Conservation (phyloP, 78 protist genomes). For the Creolimax fragrantissima region DNA sequence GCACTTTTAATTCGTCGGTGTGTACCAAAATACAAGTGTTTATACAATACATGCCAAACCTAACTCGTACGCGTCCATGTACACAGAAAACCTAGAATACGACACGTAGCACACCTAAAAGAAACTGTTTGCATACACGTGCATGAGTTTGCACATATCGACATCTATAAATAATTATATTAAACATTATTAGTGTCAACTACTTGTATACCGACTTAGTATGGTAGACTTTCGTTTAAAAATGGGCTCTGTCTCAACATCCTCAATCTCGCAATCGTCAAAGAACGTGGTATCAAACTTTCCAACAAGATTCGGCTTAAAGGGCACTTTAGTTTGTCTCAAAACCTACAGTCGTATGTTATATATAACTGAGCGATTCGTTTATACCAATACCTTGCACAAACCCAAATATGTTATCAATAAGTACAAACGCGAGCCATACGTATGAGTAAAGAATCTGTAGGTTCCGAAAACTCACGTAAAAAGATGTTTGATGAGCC, state of each 20-base stretch:
- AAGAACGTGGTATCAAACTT: conserved; percentile 12
- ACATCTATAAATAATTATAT: no score
- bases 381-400: no score
- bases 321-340: neutral
- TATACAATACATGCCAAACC: neutral
- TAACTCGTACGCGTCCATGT: neutral
- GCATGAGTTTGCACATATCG: no score
- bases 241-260: neutral
- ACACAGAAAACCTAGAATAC: neutral
- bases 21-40: neutral
- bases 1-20: no score
- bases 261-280: conserved; percentile 23
- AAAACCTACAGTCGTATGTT: neutral
- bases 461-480: no score
- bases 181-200: no score
- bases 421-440: no score
- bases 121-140: neutral
- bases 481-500: no score
- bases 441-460: no score
- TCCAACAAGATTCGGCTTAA: conserved; percentile 2
- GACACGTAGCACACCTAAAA: neutral
- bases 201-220: neutral
- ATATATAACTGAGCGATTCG: no score
- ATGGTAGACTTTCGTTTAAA: neutral
- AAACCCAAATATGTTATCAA: no score